Evolutionary conservation across 192 early-diverging fungal genomes (phyloP).

Genomic region (Podila minutissima): DNA sequence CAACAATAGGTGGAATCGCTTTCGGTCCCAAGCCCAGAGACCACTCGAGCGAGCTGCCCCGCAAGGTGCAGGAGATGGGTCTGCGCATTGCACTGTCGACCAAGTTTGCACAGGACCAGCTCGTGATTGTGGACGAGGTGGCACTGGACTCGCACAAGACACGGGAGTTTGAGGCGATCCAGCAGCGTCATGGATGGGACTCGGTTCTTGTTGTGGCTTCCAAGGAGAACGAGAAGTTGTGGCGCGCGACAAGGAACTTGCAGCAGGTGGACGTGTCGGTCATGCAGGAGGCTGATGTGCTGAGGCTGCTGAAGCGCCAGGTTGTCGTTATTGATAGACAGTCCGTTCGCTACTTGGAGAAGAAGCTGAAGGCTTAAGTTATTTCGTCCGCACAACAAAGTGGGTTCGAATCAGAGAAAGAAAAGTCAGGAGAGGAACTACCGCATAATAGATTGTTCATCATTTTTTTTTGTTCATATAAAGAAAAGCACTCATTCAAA

Average conservation of each 20-base stretch:
- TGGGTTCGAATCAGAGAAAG: neutral
- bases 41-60: conserved; percentile 82
- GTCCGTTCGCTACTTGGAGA: conserved; percentile 69
- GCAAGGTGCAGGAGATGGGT: conserved; percentile 88
- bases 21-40: conserved; percentile 94
- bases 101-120: conserved; percentile 91
- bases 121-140: conserved; percentile 83
- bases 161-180: conserved; percentile 55
- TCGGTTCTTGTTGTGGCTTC: conserved; percentile 54
- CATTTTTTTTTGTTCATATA: no score
- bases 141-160: conserved; percentile 65
- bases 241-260: conserved; percentile 71
- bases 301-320: conserved; percentile 73
- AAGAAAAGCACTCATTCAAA: no score
- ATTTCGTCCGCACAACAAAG: neutral
- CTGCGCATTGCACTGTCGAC: conserved; percentile 85
- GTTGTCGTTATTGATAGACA: conserved; percentile 73
- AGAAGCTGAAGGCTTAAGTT: conserved; percentile 54
- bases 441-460: neutral
- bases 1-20: conserved; percentile 69
- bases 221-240: conserved; percentile 56
- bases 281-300: conserved; percentile 72
- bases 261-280: conserved; percentile 65
- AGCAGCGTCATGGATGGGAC: conserved; percentile 56
- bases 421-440: neutral